Percentiles rank a stretch among this genome's conserved stretches.
These are phyloP conservation scores for Hypoxylon fragiforme DNA, from an alignment of 495 filamentous ascomycete genomes.

Conservation along the genomic window DNA sequence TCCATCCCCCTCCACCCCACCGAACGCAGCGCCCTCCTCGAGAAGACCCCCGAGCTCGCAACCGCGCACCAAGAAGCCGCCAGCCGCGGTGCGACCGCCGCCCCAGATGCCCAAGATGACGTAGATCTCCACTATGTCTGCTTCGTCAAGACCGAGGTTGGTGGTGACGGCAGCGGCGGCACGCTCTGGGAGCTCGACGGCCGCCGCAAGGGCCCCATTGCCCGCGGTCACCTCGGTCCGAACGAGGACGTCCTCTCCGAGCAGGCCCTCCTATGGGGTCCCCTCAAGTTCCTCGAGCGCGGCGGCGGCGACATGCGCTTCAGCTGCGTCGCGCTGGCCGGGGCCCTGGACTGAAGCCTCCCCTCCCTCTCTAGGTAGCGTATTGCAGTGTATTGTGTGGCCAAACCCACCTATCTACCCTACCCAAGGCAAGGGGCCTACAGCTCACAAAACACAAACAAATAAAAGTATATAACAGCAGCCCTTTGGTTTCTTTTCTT, in stretches of 20 bases:
- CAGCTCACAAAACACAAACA: too few relatives aligned
- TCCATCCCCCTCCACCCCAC: conserved; percentile 56
- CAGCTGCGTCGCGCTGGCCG: conserved; percentile 71
- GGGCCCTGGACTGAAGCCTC: conserved; percentile 62
- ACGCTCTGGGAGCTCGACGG: conserved; percentile 87
- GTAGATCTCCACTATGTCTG: conserved; percentile 83
- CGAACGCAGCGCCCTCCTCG: conserved; percentile 69
- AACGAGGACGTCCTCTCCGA: conserved; percentile 72
- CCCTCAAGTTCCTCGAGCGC: conserved; percentile 63
- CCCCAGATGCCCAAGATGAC: conserved; percentile 67
- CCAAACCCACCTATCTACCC: too few relatives aligned
- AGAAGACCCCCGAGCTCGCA: conserved; percentile 71
- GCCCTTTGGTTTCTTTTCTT: too few relatives aligned
- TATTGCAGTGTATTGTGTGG: too few relatives aligned
- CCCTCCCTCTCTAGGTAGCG: too few relatives aligned
- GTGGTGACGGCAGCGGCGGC: too few relatives aligned
- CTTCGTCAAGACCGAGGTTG: conserved; percentile 72
- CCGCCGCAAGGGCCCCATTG: conserved; percentile 68
- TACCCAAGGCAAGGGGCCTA: too few relatives aligned
- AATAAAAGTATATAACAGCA: too few relatives aligned
- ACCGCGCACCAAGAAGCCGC: conserved; percentile 73
- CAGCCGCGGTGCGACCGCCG: conserved; percentile 68
- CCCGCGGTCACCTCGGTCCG: conserved; percentile 55
- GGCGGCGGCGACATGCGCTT: conserved; percentile 72
- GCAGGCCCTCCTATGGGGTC: conserved; percentile 64